Conservation (phyloP, 2,329 filamentous ascomycete genomes). For the Lecanicillium sp. region DNA sequence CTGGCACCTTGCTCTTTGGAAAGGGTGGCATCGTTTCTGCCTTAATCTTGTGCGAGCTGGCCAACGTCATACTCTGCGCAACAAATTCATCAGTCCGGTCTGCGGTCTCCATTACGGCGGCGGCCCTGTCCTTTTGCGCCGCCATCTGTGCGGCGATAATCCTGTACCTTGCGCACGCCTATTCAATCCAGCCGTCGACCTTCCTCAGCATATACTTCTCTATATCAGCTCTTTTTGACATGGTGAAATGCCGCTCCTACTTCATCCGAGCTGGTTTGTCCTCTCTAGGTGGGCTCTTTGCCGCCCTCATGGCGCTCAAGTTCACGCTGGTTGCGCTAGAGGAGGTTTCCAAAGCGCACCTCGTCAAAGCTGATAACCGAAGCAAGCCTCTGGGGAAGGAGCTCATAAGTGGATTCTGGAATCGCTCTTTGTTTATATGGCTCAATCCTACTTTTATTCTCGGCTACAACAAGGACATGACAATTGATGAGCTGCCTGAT, state of each 20-base stretch:
- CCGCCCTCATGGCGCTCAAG: conserved; percentile 18
- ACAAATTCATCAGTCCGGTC: too few species aligned
- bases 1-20: too few species aligned
- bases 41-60: too few species aligned
- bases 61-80: too few species aligned
- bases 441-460: conserved; percentile 18
- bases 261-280: conserved; percentile 19
- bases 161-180: conserved; percentile 24
- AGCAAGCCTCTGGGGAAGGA: not conserved
- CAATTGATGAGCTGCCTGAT: conserved; percentile 20
- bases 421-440: conserved; percentile 19
- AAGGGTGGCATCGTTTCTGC: too few species aligned
- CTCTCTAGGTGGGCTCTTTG: conserved; percentile 18
- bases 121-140: not conserved
- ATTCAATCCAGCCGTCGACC: conserved; percentile 22
- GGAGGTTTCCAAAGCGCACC: conserved; percentile 18
- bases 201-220: conserved; percentile 23
- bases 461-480: conserved; percentile 22
- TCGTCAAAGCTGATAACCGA: too few species aligned
- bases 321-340: conserved; percentile 21
- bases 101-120: not conserved
- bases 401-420: conserved; percentile 18
- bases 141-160: too few species aligned
- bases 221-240: conserved; percentile 23
- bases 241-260: conserved; percentile 22